phyloP scores from a whole-genome alignment of 2,329 filamentous ascomycete species.

The Bipolaris cookei region DNA sequence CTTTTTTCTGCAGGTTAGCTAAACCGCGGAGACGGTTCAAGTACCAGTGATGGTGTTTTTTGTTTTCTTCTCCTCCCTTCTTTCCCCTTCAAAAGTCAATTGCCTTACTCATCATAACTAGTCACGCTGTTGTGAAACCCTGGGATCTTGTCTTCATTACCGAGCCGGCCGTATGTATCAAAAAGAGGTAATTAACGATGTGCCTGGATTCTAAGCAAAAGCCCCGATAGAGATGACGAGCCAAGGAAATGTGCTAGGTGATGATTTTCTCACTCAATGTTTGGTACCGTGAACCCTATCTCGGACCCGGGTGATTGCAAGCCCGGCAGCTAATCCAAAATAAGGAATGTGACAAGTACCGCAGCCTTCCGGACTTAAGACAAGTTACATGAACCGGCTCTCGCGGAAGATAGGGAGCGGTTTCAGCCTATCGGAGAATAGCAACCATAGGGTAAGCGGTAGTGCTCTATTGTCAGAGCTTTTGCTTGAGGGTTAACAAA shows the following conservation, averaged over 20 bases:
- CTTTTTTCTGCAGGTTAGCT: neutral
- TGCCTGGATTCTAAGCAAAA: constrained; percentile 4
- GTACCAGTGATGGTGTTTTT: too few relatives aligned
- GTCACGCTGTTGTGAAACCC: constrained; percentile 9
- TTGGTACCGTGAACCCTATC: constrained; percentile 1
- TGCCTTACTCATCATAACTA: constrained; percentile 12
- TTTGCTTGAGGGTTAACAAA: constrained; percentile 1
- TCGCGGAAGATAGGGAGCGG: constrained; percentile 7
- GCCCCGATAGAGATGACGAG: neutral
- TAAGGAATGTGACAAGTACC: constrained; percentile 18
- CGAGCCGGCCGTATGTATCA: constrained; percentile 1
- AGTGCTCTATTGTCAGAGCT: neutral
- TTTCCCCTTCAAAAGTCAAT: neutral
- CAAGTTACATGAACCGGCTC: constrained; percentile 10
- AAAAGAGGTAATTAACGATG: constrained; percentile 13
- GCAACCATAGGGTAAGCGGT: constrained; percentile 6
- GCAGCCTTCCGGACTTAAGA: constrained; percentile 10
- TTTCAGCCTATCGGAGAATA: constrained; percentile 12
- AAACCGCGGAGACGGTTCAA: neutral
- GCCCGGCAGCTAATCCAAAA: constrained; percentile 19
- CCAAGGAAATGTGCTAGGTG: neutral
- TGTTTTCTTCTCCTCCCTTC: too few relatives aligned
- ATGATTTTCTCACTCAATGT: constrained; percentile 1
- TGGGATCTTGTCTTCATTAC: neutral
- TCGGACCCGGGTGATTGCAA: constrained; percentile 22